These are phyloP conservation scores for Zygotorulaspora chibaensis DNA, from an alignment of 805 yeast genomes.

Conservation along the genomic window DNA sequence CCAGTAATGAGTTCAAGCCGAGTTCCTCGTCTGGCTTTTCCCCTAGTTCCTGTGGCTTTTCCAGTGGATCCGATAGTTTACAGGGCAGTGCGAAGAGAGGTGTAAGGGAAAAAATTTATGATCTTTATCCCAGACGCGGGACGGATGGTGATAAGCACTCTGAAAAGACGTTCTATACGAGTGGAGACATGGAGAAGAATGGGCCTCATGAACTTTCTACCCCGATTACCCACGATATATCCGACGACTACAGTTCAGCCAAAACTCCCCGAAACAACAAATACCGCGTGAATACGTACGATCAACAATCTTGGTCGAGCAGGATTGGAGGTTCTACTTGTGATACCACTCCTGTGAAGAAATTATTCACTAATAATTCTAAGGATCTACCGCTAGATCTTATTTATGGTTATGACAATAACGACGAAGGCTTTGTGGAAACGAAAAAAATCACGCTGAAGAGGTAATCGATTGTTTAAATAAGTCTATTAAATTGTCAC, in stretches of 20 bases:
- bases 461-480: neutral
- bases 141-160: conserved; percentile 9
- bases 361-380: conserved; percentile 3
- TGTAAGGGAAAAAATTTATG: conserved; percentile 12
- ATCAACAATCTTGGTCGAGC: conserved; percentile 36
- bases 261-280: conserved; percentile 5
- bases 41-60: conserved; percentile 19
- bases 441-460: conserved; percentile 12
- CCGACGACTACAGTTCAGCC: neutral
- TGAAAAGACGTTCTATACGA: conserved; percentile 14
- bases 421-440: conserved; percentile 3
- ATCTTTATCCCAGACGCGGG: conserved; percentile 11
- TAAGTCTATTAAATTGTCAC: neutral
- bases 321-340: conserved; percentile 5
- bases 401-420: conserved; percentile 6
- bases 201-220: conserved; percentile 15
- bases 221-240: conserved; percentile 1
- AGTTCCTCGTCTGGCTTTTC: conserved; percentile 34
- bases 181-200: conserved; percentile 17
- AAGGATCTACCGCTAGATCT: conserved; percentile 25
- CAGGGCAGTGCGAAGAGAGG: conserved; percentile 10
- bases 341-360: conserved; percentile 7
- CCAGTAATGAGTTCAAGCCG: conserved; percentile 47
- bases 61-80: conserved; percentile 18
- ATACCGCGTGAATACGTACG: neutral